A percentile compares a stretch with the other conserved stretches of the same genome.
Evolutionary conservation across 164 flowering plant genomes (phyloP).

Genomic region (Brasenia schreberi): DNA sequence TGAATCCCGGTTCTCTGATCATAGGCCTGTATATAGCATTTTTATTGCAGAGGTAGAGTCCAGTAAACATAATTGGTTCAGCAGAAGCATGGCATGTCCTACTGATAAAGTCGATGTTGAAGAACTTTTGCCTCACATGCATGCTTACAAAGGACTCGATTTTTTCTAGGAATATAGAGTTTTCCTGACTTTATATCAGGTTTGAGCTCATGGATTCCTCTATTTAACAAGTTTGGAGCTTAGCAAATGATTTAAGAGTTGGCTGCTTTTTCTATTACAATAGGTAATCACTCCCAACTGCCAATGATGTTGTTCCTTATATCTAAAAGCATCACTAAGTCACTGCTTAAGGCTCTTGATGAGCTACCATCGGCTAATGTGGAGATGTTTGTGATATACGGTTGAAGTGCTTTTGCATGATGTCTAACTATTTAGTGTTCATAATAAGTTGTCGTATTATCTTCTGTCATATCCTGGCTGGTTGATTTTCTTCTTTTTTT

Average conservation of each 20-base stretch:
- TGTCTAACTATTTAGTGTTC: neutral
- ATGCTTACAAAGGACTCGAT: constrained; percentile 40
- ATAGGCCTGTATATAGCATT: constrained; percentile 72
- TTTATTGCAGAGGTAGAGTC: constrained; percentile 71
- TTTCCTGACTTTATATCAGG: neutral
- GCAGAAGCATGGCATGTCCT: constrained; percentile 51
- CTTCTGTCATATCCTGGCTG: neutral
- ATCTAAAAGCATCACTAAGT: neutral
- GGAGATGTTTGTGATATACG: neutral
- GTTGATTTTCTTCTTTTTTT: no score
- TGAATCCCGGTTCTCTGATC: constrained; percentile 80
- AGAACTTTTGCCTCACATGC: constrained; percentile 57
- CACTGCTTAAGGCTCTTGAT: neutral
- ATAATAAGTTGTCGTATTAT: neutral
- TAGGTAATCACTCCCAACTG: neutral
- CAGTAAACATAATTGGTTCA: constrained; percentile 33
- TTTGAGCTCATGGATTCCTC: neutral
- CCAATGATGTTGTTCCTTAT: neutral
- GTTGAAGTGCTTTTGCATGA: neutral
- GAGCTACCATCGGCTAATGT: neutral
- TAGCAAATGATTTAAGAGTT: neutral
- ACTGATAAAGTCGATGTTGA: constrained; percentile 71
- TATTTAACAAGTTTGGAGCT: neutral
- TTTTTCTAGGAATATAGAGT: constrained; percentile 23
- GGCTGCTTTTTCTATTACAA: neutral